phyloP scores from a whole-genome alignment of 345 rosid genomes.

The Sisymbrium altissimum region DNA sequence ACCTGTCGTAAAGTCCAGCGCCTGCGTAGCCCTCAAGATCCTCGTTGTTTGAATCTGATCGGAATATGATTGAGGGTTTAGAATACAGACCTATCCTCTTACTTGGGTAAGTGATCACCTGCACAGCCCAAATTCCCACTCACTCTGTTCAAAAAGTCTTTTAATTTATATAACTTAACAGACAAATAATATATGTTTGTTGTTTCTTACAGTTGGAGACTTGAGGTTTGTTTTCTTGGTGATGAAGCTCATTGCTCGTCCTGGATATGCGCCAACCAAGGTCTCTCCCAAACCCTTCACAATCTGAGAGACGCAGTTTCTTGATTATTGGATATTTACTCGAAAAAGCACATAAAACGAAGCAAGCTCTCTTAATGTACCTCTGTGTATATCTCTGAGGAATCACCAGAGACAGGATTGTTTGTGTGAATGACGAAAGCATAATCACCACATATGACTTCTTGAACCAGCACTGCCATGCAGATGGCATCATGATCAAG shows the following conservation, averaged over 20 bases:
- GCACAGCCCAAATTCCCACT: slow-evolving; percentile 6
- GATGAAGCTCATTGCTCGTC: slow-evolving; percentile 92
- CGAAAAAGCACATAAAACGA: not conserved
- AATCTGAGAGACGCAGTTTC: slow-evolving; percentile 40
- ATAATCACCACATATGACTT: slow-evolving; percentile 86
- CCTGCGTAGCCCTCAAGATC: slow-evolving; percentile 98
- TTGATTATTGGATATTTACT: not conserved
- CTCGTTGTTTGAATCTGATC: slow-evolving; percentile 97
- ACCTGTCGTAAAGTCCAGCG: slow-evolving; percentile 99
- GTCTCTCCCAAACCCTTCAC: slow-evolving; percentile 97
- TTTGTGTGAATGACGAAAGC: slow-evolving; percentile 98
- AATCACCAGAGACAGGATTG: slow-evolving; percentile 85
- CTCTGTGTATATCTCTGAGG: slow-evolving; percentile 91
- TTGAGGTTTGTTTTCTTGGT: slow-evolving; percentile 72
- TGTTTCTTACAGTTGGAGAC: slow-evolving; percentile 62
- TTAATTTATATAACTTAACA: not conserved
- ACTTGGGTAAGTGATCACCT: slow-evolving; percentile 91
- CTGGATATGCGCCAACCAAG: slow-evolving; percentile 94
- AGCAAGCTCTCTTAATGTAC: slow-evolving; percentile 30
- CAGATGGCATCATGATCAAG: slow-evolving; percentile 80
- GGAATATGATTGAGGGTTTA: slow-evolving; percentile 77
- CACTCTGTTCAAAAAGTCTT: not conserved
- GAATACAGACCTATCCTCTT: slow-evolving; percentile 86
- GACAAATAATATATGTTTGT: not conserved
- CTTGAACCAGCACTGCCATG: slow-evolving; percentile 97